Evolutionary conservation across 441 rosid species (phyloP).

Genomic region (Pelargonium citronellum): DNA sequence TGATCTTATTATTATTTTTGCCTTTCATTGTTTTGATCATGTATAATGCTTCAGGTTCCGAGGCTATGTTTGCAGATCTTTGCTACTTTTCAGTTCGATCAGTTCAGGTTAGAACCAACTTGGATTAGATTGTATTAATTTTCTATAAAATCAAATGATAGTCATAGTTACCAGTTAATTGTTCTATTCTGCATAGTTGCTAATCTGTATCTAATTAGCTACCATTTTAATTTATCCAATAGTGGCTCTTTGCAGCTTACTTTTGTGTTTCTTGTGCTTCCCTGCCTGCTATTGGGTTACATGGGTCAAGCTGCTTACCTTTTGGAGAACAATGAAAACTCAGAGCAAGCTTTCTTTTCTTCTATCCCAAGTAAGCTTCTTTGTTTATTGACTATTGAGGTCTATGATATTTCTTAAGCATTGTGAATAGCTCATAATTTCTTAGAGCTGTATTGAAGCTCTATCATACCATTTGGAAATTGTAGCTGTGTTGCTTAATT

Average conservation of each 20-base stretch:
- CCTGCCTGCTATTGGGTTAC: constrained; percentile 92
- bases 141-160: background rate
- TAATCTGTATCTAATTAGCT: constrained; percentile 16
- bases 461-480: constrained; percentile 2
- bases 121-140: background rate
- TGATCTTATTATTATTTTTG: background rate
- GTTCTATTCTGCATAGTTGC: constrained; percentile 8
- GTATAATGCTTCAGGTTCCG: constrained; percentile 59
- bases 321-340: constrained; percentile 50
- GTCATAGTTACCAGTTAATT: constrained; percentile 15
- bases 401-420: background rate
- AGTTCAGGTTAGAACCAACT: constrained; percentile 61
- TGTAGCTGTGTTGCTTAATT: constrained; percentile 6
- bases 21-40: constrained; percentile 15
- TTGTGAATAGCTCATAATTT: background rate
- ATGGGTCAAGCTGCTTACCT: constrained; percentile 98
- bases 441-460: constrained; percentile 9
- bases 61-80: constrained; percentile 99
- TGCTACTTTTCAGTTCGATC: constrained; percentile 95
- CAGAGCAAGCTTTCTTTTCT: constrained; percentile 69
- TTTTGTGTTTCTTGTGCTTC: constrained; percentile 85
- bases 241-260: constrained; percentile 77
- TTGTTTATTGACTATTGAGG: constrained; percentile 7
- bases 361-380: constrained; percentile 78
- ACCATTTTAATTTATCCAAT: constrained; percentile 34